Conservation (phyloP, 164 flowering plant species). For the Macadamia tetraphylla region DNA sequence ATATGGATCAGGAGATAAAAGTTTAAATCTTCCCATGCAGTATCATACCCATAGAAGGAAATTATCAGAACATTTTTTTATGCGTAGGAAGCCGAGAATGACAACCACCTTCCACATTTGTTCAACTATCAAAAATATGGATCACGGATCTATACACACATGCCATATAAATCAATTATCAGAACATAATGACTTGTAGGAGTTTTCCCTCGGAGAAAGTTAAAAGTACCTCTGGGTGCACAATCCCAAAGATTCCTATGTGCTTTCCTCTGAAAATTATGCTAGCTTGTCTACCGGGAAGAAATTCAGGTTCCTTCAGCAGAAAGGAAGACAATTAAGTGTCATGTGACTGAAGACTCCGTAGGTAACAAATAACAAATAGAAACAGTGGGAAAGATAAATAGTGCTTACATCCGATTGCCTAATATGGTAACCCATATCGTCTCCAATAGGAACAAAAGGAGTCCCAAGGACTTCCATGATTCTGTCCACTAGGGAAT, state of each 20-base stretch:
- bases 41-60: too few species aligned
- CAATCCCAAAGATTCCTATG: slow-evolving; percentile 81
- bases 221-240: slow-evolving; percentile 84
- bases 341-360: not conserved
- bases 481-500: slow-evolving; percentile 75
- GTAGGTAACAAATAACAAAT: not conserved
- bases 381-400: not conserved
- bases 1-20: too few species aligned
- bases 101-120: not conserved
- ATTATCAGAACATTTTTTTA: not conserved
- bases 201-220: not conserved
- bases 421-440: slow-evolving; percentile 52
- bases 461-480: slow-evolving; percentile 72
- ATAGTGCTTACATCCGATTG: slow-evolving; percentile 54
- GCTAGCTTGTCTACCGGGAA: slow-evolving; percentile 77
- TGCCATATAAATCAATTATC: too few species aligned
- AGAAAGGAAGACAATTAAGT: slow-evolving; percentile 1
- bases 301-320: slow-evolving; percentile 82
- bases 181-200: too few species aligned
- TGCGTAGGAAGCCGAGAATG: not conserved
- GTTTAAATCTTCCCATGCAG: too few species aligned
- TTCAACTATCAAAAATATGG: too few species aligned
- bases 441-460: slow-evolving; percentile 49
- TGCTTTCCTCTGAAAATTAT: slow-evolving; percentile 61
- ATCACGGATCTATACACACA: too few species aligned